Evolutionary conservation across 768 basidiomycete genomes (phyloP).

Genomic region (Collybia sordida): DNA sequence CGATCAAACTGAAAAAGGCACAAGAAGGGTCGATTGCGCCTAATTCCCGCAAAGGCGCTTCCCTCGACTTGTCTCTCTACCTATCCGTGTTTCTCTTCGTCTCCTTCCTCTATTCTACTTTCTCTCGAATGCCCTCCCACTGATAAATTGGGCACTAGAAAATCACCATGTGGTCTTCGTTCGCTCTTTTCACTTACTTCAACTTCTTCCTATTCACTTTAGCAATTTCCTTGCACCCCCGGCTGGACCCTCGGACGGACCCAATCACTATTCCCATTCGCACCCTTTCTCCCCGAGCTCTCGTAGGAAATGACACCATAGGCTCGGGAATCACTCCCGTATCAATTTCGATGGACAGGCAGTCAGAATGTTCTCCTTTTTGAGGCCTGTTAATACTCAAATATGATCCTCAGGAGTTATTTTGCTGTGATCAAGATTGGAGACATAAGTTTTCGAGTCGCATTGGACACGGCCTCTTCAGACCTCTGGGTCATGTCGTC

Average conservation of each 20-base stretch:
- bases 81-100: neutral
- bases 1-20: too few species aligned
- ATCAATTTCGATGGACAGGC: slow-evolving; percentile 44
- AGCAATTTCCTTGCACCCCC: slow-evolving; percentile 18
- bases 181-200: slow-evolving; percentile 4
- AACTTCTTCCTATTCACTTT: slow-evolving; percentile 15
- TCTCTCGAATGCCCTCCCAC: slow-evolving; percentile 14
- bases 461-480: slow-evolving; percentile 73
- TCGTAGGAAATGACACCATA: slow-evolving; percentile 27
- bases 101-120: neutral
- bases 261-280: slow-evolving; percentile 30
- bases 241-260: slow-evolving; percentile 18
- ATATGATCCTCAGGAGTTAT: slow-evolving; percentile 53
- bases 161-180: slow-evolving; percentile 13
- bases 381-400: neutral
- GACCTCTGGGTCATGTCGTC: slow-evolving; percentile 75
- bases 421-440: slow-evolving; percentile 62
- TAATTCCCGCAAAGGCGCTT: neutral
- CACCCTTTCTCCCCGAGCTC: slow-evolving; percentile 9
- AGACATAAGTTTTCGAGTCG: slow-evolving; percentile 63
- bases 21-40: neutral
- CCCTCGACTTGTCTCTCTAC: neutral
- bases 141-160: neutral
- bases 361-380: slow-evolving; percentile 27
- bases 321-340: slow-evolving; percentile 43